These are phyloP conservation scores for Trichopus zeylanicus DNA, from an alignment of 116 monocot species.

Conservation along the genomic window DNA sequence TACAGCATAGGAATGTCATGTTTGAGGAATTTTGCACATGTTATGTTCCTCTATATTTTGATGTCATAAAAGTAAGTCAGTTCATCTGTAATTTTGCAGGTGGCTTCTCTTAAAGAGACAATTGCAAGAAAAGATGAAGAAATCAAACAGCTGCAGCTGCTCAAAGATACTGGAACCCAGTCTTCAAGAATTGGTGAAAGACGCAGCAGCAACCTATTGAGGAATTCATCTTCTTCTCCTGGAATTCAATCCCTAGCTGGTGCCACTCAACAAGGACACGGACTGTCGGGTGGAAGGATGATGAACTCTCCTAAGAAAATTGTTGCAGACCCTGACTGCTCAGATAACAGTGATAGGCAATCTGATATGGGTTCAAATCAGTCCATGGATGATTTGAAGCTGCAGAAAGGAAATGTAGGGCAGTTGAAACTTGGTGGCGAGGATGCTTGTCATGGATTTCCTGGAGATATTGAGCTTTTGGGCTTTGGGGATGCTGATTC, in stretches of 20 bases:
- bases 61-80: not conserved
- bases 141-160: conserved; percentile 58
- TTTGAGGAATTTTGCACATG: too few species aligned
- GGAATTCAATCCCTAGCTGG: conserved; percentile 14
- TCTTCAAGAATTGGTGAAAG: conserved; percentile 27
- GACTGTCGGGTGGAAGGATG: conserved; percentile 15
- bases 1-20: too few species aligned
- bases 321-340: conserved; percentile 27
- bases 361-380: conserved; percentile 31
- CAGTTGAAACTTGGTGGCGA: conserved; percentile 10
- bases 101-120: conserved; percentile 66
- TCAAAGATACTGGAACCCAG: conserved; percentile 40
- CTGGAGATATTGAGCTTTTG: conserved; percentile 24
- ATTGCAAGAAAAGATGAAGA: conserved; percentile 81
- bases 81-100: conserved; percentile 29
- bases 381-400: conserved; percentile 21
- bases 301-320: conserved; percentile 12
- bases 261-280: conserved; percentile 5
- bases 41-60: not conserved
- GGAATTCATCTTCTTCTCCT: conserved; percentile 50
- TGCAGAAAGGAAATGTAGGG: conserved; percentile 11
- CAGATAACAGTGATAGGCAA: conserved; percentile 35
- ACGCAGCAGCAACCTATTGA: conserved; percentile 16
- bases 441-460: conserved; percentile 6
- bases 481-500: conserved; percentile 43